Percentiles rank a stretch among this genome's conserved stretches.
Conservation (phyloP, 2,329 filamentous ascomycete genomes). For the Aureobasidium lini region DNA sequence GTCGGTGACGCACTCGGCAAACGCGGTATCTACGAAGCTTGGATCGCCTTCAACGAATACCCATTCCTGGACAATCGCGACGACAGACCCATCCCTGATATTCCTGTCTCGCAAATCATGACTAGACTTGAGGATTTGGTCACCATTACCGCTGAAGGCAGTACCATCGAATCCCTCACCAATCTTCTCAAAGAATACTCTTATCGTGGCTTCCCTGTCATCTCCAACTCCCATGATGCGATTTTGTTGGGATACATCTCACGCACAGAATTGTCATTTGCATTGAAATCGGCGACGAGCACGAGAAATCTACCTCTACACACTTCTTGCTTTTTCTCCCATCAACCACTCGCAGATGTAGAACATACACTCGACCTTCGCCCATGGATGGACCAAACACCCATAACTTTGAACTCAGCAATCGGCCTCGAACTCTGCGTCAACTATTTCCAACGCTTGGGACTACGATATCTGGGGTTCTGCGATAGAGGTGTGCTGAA, state of each 20-base stretch:
- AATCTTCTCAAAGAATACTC: slow-evolving; percentile 64
- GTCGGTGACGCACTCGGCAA: slow-evolving; percentile 91
- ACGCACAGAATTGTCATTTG: slow-evolving; percentile 79
- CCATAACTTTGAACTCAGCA: slow-evolving; percentile 70
- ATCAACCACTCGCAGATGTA: slow-evolving; percentile 74
- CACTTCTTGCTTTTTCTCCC: slow-evolving; percentile 76
- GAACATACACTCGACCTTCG: slow-evolving; percentile 73
- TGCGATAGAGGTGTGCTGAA: slow-evolving; percentile 72
- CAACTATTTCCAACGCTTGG: slow-evolving; percentile 89
- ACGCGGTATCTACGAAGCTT: slow-evolving; percentile 91
- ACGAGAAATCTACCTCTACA: slow-evolving; percentile 54
- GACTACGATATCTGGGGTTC: slow-evolving; percentile 83
- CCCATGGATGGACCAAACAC: slow-evolving; percentile 99
- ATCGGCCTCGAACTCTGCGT: slow-evolving; percentile 76
- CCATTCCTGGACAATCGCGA: slow-evolving; percentile 91
- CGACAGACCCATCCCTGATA: slow-evolving; percentile 67
- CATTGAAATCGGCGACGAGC: slow-evolving; percentile 56
- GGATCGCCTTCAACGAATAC: slow-evolving; percentile 95
- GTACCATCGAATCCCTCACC: slow-evolving; percentile 66
- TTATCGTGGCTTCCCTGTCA: slow-evolving; percentile 87
- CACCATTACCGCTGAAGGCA: slow-evolving; percentile 72
- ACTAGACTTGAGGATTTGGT: slow-evolving; percentile 85
- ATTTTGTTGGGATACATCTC: slow-evolving; percentile 89
- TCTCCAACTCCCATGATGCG: slow-evolving; percentile 68
- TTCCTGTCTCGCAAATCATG: slow-evolving; percentile 84